These are phyloP conservation scores for Puccinia polysora DNA, from an alignment of 1,284 basidiomycete genomes.

Conservation along the genomic window DNA sequence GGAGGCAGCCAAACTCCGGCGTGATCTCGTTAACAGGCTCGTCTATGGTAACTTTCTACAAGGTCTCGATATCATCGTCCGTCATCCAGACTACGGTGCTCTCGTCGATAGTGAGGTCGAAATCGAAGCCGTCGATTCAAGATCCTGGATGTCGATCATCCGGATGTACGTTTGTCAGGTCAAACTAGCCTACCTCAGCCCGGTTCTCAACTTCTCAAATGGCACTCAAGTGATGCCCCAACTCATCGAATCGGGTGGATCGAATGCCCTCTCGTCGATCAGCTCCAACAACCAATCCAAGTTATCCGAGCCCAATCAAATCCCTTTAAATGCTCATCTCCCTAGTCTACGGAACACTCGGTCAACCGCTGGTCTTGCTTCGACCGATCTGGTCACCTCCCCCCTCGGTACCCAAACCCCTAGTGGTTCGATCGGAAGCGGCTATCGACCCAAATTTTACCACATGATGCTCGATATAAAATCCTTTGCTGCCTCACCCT, in stretches of 20 bases:
- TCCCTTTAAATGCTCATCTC: conserved; percentile 45
- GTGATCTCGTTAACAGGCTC: conserved; percentile 79
- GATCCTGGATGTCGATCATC: conserved; percentile 58
- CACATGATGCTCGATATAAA: conserved; percentile 84
- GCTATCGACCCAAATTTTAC: conserved; percentile 63
- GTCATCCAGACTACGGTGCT: conserved; percentile 84
- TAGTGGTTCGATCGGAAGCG: conserved; percentile 25
- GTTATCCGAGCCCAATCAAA: conserved; percentile 41
- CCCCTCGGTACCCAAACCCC: neutral
- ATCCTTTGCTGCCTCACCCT: conserved; percentile 83
- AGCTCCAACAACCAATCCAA: conserved; percentile 51
- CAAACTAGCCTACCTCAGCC: conserved; percentile 53
- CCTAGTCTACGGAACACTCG: conserved; percentile 33
- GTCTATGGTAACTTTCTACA: conserved; percentile 88
- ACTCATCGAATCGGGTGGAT: conserved; percentile 24
- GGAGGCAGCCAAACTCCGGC: conserved; percentile 74
- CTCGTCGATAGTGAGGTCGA: conserved; percentile 69
- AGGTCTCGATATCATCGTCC: conserved; percentile 86
- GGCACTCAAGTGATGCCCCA: conserved; percentile 51
- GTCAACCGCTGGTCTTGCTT: conserved; percentile 9
- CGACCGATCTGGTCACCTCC: conserved; percentile 15
- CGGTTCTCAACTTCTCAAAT: conserved; percentile 70
- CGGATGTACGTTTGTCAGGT: conserved; percentile 84
- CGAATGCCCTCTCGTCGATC: conserved; percentile 26
- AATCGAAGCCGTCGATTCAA: conserved; percentile 57